Base-by-base conservation (phyloP, 1,139 yeast species). In the Lodderomyces beijingensis region DNA sequence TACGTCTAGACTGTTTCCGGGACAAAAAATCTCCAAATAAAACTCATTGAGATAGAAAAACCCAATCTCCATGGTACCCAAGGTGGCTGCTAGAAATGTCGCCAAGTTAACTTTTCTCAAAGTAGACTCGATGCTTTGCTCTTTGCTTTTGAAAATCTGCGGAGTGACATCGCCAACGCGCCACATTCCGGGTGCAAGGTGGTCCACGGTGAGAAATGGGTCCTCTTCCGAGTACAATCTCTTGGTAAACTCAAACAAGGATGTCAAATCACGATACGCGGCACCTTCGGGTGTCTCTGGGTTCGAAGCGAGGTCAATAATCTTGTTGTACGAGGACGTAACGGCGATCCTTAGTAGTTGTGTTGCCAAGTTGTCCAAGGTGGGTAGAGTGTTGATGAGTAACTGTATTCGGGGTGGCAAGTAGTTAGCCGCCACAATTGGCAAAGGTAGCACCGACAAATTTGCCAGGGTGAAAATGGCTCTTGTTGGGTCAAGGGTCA, bases 41-140 rank as follows among this genome's bases (percentile, higher is more conserved):
- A 82, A 77, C 50, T 85, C 88, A 54, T 89, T 85, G 44, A 91
- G 67, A 51, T 82, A 80, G 58, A 80, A 84, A 53, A 91, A 88
- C 1, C 96, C 97, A 31, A 86, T 82, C 42, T 86, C 93, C 38
- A 84, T 72, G 5, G 86, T 73, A 32, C 96, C 95, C 41, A 88
- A 66, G 1, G 93, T 77, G 0, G 96, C 94, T 11, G 88, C 74
- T 28, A 87, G 64, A 51, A 88, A 91, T 0, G 96, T 87, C 0
- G 96, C 86, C 45, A 91, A 59, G 48, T 91, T 91, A 2, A 88
- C 85, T 46, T 89, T 85, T 40, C 95, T 75, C 25, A 89, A 56
- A 0, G 91, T 79, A 15, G 81, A 70, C 41, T 78, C 85, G 25
- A 79, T 69, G 36, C 81, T 71, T 35, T 78, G 82, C 46, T 79